Evolutionary conservation across 1,139 yeast genomes (phyloP).

Genomic region (Candida anutae): DNA sequence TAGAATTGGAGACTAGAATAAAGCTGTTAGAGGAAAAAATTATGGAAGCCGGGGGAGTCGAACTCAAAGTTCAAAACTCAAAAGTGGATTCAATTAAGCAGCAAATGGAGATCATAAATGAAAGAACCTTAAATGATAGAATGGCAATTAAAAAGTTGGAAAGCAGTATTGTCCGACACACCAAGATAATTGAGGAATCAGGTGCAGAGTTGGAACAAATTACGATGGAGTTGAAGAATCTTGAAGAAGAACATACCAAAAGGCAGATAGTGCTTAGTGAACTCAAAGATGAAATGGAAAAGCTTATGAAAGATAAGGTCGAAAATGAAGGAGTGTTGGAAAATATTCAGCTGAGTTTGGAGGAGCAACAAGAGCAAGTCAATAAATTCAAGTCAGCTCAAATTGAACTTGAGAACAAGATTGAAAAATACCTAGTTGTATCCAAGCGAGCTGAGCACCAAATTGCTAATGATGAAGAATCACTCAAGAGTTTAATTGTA

Average conservation of each 20-base stretch:
- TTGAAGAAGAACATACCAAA: constrained; percentile 23
- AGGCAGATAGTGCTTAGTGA: constrained; percentile 27
- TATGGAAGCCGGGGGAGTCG: constrained; percentile 89
- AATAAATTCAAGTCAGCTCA: constrained; percentile 62
- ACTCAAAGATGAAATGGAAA: constrained; percentile 19
- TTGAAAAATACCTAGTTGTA: constrained; percentile 48
- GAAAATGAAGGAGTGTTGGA: constrained; percentile 29
- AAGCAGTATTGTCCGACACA: constrained; percentile 54
- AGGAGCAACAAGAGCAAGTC: constrained; percentile 44
- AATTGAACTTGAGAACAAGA: constrained; percentile 56
- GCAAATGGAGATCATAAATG: constrained; percentile 53
- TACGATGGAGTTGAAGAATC: constrained; percentile 21
- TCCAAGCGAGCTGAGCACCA: constrained; percentile 35
- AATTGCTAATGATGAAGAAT: constrained; percentile 28
- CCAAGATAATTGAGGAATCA: constrained; percentile 38
- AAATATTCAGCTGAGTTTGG: constrained; percentile 36
- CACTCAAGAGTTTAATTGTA: constrained; percentile 33
- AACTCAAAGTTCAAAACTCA: constrained; percentile 70
- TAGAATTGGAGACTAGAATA: constrained; percentile 52
- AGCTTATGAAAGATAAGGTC: constrained; percentile 21
- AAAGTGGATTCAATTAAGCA: constrained; percentile 73
- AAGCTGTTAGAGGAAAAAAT: constrained; percentile 62
- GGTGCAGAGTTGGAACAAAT: constrained; percentile 26
- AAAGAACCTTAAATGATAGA: constrained; percentile 55
- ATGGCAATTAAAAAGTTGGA: constrained; percentile 57